Evolutionary conservation across 768 basidiomycete genomes (phyloP).

Genomic region (Hypholoma fasciculare): DNA sequence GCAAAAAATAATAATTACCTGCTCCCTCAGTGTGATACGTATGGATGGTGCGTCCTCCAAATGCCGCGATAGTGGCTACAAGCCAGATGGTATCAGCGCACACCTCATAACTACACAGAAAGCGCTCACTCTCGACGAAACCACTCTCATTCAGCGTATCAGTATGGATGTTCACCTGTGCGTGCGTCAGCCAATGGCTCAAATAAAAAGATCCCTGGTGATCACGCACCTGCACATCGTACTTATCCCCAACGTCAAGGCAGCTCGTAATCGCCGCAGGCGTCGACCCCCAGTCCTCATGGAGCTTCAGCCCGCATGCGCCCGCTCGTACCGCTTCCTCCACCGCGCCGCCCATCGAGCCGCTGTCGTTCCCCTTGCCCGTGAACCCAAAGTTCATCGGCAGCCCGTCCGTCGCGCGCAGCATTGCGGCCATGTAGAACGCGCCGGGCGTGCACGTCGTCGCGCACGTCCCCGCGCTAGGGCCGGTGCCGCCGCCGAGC

Average conservation of each 20-base stretch:
- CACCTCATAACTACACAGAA: neutral
- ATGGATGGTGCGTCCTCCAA: slow-evolving; percentile 90
- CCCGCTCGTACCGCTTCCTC: slow-evolving; percentile 85
- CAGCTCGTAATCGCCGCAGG: slow-evolving; percentile 79
- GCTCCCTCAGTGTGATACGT: slow-evolving; percentile 98
- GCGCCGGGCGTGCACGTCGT: slow-evolving; percentile 94
- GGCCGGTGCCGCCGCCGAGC: slow-evolving; percentile 96
- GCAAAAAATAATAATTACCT: slow-evolving; percentile 43
- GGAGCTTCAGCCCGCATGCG: slow-evolving; percentile 88
- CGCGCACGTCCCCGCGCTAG: slow-evolving; percentile 84
- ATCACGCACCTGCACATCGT: slow-evolving; percentile 73
- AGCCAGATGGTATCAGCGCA: neutral
- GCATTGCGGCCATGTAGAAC: slow-evolving; percentile 89
- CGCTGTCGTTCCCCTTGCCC: slow-evolving; percentile 95
- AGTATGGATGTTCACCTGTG: slow-evolving; percentile 84
- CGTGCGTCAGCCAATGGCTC: too few species aligned
- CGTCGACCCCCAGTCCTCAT: slow-evolving; percentile 97
- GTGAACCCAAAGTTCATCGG: slow-evolving; percentile 95
- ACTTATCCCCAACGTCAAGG: slow-evolving; percentile 82
- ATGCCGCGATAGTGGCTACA: slow-evolving; percentile 84
- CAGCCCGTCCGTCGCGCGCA: slow-evolving; percentile 86
- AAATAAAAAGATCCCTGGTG: too few species aligned
- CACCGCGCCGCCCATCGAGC: slow-evolving; percentile 51
- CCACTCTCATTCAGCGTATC: slow-evolving; percentile 98
- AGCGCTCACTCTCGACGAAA: slow-evolving; percentile 82